These are phyloP conservation scores for Sanghuangporus weigelae DNA, from an alignment of 1,284 basidiomycete species.

Conservation along the genomic window DNA sequence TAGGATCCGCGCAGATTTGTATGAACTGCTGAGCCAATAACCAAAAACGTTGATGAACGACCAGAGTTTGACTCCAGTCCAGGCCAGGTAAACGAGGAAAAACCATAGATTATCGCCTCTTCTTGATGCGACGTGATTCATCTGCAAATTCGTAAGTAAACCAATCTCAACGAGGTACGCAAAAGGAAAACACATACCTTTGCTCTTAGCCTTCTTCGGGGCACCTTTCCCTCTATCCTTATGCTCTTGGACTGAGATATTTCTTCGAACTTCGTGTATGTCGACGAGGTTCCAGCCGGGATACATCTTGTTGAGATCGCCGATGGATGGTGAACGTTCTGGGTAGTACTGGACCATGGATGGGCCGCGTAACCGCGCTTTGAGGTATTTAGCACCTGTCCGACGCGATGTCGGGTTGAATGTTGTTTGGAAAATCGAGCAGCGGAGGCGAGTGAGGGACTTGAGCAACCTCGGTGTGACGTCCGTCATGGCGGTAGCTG, in stretches of 20 bases:
- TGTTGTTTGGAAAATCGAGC: constrained; percentile 75
- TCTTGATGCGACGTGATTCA: constrained; percentile 2
- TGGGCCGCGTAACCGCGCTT: constrained; percentile 68
- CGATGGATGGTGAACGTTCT: constrained; percentile 39
- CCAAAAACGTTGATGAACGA: too few relatives aligned
- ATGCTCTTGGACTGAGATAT: constrained; percentile 61
- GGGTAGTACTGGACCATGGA: constrained; percentile 79
- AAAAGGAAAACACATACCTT: constrained; percentile 39
- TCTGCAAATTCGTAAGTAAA: not conserved
- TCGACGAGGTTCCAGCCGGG: constrained; percentile 56
- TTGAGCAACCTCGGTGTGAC: constrained; percentile 36
- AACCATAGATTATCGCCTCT: not conserved
- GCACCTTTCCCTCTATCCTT: constrained; percentile 75
- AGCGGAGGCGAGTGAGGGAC: constrained; percentile 53
- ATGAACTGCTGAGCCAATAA: too few relatives aligned
- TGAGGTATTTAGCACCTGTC: constrained; percentile 83
- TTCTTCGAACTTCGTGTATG: constrained; percentile 56
- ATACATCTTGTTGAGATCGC: constrained; percentile 44
- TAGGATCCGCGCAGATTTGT: too few relatives aligned
- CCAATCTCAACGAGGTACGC: not conserved
- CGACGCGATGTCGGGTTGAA: constrained; percentile 76
- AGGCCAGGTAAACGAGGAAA: not conserved
- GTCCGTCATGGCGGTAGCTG: constrained; percentile 1
- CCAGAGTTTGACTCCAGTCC: too few relatives aligned
- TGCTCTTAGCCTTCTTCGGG: constrained; percentile 69